Percentiles rank a stretch among this genome's conserved stretches.
These are phyloP conservation scores for Lagerstroemia fauriei DNA, from an alignment of 441 rosid species.

Conservation along the genomic window DNA sequence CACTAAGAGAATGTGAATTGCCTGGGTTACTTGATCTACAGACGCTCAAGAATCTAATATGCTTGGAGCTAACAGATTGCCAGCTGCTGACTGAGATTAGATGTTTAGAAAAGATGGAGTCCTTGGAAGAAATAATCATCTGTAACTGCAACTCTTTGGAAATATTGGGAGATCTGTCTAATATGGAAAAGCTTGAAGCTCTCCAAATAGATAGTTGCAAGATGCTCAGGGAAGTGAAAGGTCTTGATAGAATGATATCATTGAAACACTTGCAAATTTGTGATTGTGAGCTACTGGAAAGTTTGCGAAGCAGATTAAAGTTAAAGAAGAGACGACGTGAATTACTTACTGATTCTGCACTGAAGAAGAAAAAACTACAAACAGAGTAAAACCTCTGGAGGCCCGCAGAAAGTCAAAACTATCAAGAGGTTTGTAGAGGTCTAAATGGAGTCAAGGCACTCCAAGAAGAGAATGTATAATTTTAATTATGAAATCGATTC, in stretches of 20 bases:
- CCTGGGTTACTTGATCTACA: not conserved
- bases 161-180: not conserved
- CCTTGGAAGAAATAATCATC: conserved; percentile 1
- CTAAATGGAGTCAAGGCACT: no score
- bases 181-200: not conserved
- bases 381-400: no score
- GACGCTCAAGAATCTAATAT: not conserved
- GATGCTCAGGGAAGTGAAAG: not conserved
- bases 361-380: no score
- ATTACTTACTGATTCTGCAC: no score
- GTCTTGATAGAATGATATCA: not conserved
- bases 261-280: not conserved
- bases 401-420: no score
- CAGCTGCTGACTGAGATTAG: not conserved
- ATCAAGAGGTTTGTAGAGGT: no score
- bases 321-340: no score
- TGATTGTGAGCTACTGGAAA: not conserved
- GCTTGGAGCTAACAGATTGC: not conserved
- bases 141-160: not conserved
- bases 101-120: not conserved
- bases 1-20: not conserved
- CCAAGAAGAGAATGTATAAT: no score
- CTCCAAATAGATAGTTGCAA: not conserved
- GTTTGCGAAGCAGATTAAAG: not conserved
- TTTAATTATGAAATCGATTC: no score